Percentiles rank a stretch among this genome's conserved stretches.
Conservation (phyloP, 2,329 filamentous ascomycete species). For the Escovopsis weberi region DNA sequence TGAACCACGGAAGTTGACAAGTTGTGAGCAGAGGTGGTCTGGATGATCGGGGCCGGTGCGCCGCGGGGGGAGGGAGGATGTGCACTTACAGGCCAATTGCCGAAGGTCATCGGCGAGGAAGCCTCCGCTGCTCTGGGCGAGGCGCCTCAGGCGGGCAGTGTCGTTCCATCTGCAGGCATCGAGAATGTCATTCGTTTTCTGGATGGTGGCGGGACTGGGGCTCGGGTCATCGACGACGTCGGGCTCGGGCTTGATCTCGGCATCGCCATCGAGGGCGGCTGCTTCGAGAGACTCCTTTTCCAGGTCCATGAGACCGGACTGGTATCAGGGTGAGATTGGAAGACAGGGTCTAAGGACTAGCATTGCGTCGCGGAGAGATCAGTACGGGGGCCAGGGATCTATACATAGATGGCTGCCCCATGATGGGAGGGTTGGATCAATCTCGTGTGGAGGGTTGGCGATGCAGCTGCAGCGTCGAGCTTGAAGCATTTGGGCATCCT, state of each 20-base stretch:
- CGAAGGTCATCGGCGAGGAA: slow-evolving; percentile 55
- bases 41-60: too few relatives aligned
- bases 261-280: slow-evolving; percentile 3
- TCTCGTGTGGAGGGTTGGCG: too few relatives aligned
- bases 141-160: slow-evolving; percentile 36
- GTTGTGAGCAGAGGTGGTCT: slow-evolving; percentile 1
- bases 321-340: not conserved
- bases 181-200: slow-evolving; percentile 27
- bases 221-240: slow-evolving; percentile 7
- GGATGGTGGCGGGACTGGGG: slow-evolving; percentile 3
- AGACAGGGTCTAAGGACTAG: not conserved
- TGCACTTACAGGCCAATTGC: slow-evolving; percentile 58
- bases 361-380: slow-evolving; percentile 1
- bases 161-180: slow-evolving; percentile 46
- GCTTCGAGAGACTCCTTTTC: slow-evolving; percentile 3
- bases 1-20: slow-evolving; percentile 15
- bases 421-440: too few relatives aligned
- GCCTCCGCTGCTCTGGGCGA: slow-evolving; percentile 52
- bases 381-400: too few relatives aligned
- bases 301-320: slow-evolving; percentile 7
- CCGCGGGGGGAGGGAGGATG: not conserved
- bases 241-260: slow-evolving; percentile 2
- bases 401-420: too few relatives aligned
- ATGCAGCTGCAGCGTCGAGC: too few relatives aligned
- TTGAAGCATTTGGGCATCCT: too few relatives aligned